Percentiles rank a stretch among this genome's conserved stretches.
Evolutionary conservation across 176 grass and related monocot genomes (phyloP).

Genomic region (Panicum miliaceum): DNA sequence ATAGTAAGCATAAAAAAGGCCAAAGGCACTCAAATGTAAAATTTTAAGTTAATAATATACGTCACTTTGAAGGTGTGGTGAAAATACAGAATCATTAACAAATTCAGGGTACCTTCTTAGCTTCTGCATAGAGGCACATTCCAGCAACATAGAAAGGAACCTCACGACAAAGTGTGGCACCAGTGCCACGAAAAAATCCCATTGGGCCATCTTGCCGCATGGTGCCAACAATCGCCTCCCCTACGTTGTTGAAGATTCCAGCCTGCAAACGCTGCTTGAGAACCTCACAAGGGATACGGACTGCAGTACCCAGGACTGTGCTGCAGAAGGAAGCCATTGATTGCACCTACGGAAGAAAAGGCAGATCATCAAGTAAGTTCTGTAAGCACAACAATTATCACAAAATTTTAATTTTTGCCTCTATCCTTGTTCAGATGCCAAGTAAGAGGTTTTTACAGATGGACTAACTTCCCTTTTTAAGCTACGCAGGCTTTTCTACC

Average conservation of each 20-base stretch:
- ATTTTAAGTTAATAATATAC: constrained; percentile 4
- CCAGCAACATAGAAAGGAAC: constrained; percentile 98
- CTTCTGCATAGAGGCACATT: constrained; percentile 91
- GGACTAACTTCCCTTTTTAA: not conserved
- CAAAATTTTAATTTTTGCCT: not conserved
- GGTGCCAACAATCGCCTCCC: constrained; percentile 95
- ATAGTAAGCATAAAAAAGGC: not conserved
- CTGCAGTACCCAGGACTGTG: constrained; percentile 85
- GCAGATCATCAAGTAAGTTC: constrained; percentile 26
- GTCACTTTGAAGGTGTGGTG: not conserved
- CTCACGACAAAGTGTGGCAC: constrained; percentile 93
- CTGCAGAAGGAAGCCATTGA: constrained; percentile 95
- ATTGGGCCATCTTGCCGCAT: constrained; percentile 68
- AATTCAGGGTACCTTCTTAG: constrained; percentile 75
- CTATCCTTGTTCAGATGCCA: constrained; percentile 18
- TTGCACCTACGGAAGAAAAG: constrained; percentile 67
- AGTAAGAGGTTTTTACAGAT: not conserved
- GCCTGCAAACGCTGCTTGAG: constrained; percentile 94
- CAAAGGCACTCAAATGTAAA: constrained; percentile 7
- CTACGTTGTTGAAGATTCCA: constrained; percentile 89
- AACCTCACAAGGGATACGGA: constrained; percentile 92
- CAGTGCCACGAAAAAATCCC: constrained; percentile 96
- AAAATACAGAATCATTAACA: not conserved
- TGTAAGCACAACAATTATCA: not conserved
- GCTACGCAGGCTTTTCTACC: not conserved